Conservation (phyloP, 169 alveolate genomes). For the Cyclospora cayetanensis region DNA sequence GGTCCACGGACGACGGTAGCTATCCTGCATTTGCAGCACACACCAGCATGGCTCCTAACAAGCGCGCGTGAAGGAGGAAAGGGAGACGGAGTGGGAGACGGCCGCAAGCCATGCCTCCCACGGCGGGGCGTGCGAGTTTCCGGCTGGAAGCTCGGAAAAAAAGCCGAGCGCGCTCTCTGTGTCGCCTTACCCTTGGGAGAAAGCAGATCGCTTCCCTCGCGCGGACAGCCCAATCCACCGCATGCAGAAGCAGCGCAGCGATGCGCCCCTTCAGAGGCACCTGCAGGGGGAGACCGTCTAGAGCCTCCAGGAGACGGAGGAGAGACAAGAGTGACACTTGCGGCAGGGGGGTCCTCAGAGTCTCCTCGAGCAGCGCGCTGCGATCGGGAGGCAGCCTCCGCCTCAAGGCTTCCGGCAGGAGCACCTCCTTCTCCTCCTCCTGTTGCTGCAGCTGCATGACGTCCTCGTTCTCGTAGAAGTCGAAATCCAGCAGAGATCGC, state of each 20-base stretch:
- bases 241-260: conserved; percentile 67
- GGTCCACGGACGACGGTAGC: conserved; percentile 62
- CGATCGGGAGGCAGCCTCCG: conserved; percentile 4
- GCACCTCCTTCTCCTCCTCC: conserved; percentile 65
- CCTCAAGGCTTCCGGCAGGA: conserved; percentile 26
- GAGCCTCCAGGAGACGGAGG: conserved; percentile 65
- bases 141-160: no score
- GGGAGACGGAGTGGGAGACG: not conserved
- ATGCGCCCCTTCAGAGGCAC: conserved; percentile 75
- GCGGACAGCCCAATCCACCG: conserved; percentile 75
- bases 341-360: conserved; percentile 58
- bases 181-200: conserved; percentile 63
- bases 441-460: conserved; percentile 37
- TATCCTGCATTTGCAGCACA: conserved; percentile 48
- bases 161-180: not conserved
- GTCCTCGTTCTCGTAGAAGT: conserved; percentile 62
- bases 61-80: no score
- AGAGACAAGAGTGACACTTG: conserved; percentile 68
- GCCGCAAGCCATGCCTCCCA: not conserved
- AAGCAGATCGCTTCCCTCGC: conserved; percentile 73
- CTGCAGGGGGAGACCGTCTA: conserved; percentile 73
- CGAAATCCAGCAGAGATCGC: conserved; percentile 65
- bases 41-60: no score
- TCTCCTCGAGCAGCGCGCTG: conserved; percentile 21
- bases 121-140: not conserved